Evolutionary conservation across 208 protist species (phyloP), one percentile per base, ranked within the genome.

Genomic region (Wallacemonas sp.): DNA sequence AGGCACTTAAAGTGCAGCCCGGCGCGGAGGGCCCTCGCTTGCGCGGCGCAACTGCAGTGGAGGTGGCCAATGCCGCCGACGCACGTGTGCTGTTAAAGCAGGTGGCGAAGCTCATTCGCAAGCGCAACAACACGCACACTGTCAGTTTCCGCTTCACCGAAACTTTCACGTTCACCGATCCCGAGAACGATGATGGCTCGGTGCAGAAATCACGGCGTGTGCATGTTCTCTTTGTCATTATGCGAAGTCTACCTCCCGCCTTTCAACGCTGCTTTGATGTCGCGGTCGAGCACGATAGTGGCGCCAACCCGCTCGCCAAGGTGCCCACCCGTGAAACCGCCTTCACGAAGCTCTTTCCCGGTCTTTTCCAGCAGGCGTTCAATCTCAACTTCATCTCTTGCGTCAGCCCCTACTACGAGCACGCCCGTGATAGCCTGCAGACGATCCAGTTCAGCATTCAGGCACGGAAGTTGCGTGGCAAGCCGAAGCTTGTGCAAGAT

Each of bases 261-360:
- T 92, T 95, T 39, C 86, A 92, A 45, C 85, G 89, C 57, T 91
- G 84, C 76, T 68, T 95, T 46, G 83, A 95, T 54, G 81, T 92
- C 15, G 89, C 89, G 10, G 82, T 89, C 27, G 81, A 92, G 68
- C 85, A 84, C 60, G 89, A 95, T 68, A 92, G 81, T 61, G 85
- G 85, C 2, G 85, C 91, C 68, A 95, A 95, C 52, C 81, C 83
- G 32, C 46, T 92, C 34, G 86, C 84, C 1, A 95, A 93, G 73
- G 86, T 95, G 33, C 89, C 89, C 21, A 78, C 77, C 36, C 85
- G 89, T 19, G 89, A 95, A 60, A 81, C 77, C 2, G 86, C 89
- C 33, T 82, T 95, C 64, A 92, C 84, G 39, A 78, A 79, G 53
- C 78, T 95, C 4, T 92, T 71, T 44, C 86, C 86, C 2, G 64